Evolutionary conservation across 2,329 filamentous ascomycete species (phyloP), one percentile per base, ranked within the genome.

Genomic region (Macrophomina pseudophaseolina): DNA sequence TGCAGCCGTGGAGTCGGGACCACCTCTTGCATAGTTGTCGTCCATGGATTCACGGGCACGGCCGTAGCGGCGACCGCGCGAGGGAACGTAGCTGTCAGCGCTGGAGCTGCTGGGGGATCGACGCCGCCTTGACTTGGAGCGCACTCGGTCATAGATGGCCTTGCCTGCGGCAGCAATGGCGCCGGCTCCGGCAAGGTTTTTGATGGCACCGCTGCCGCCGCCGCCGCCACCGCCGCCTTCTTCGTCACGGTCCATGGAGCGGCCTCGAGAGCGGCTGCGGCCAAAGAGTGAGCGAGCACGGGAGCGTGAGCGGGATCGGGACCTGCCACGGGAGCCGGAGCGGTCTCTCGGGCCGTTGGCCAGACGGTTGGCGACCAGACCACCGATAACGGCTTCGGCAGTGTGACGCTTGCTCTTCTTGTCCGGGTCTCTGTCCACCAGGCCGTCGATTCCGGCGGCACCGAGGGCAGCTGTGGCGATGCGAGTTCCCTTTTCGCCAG

Each of bases 401-500:
- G 97, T 85, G 72, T 95, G 91, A 56, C 92, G 88, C 80, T 93
- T 97, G 70, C 81, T 81, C 80, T 93, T 90, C 76, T 92, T 89
- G 72, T 90, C 88, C 5, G 89, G 85, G 72, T 93, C 86, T 62
- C 83, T 83, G 71, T 89, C 87, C 66, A 90, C 83, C 49, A 93
- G 86, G 30, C 89, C 90, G 77, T 97, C 93, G 68, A 97, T 91
- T 67, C 93, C 91, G 71, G 92, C 94, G 68, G 94, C 93, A 79
- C 92, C 91, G 33, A 89, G 79, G 42, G 94, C 94, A 56, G 93
- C 94, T 28, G 94, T 97, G 58, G 97, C 86, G 68, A 98, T 88
- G 63, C 94, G 92, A 82, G 93, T 95, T 71, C 93, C 92, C 81
- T 97, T 97, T 69, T 92, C 91, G 44, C 94, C 94, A 70, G 90